These are phyloP conservation scores for Beauveria varroae DNA, from an alignment of 2,329 filamentous ascomycete species.

Conservation along the genomic window DNA sequence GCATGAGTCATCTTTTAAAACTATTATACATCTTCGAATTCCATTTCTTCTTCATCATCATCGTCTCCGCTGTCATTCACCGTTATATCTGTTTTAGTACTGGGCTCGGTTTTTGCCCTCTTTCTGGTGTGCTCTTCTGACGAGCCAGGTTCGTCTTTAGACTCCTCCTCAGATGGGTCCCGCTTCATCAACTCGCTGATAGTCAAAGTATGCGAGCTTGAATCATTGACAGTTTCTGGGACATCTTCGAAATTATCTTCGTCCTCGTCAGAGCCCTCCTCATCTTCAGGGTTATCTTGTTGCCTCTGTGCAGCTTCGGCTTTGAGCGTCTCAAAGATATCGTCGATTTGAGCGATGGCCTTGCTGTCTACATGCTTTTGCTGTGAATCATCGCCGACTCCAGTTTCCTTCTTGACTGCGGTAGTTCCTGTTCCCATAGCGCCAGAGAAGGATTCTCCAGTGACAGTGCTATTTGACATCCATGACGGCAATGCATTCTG, in stretches of 20 bases:
- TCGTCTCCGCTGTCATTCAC: constrained; percentile 38
- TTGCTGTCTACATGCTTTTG: constrained; percentile 37
- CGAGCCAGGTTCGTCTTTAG: constrained; percentile 19
- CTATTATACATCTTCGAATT: constrained; percentile 48
- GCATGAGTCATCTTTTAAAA: not conserved
- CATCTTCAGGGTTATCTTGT: constrained; percentile 23
- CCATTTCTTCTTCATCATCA: constrained; percentile 48
- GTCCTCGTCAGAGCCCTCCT: constrained; percentile 33
- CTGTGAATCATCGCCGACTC: constrained; percentile 37
- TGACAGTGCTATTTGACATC: constrained; percentile 65
- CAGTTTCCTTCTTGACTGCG: constrained; percentile 32
- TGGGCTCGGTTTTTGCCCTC: constrained; percentile 51
- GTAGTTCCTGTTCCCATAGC: constrained; percentile 14
- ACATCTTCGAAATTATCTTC: constrained; percentile 45
- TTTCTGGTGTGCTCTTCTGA: constrained; percentile 46
- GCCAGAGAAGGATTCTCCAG: constrained; percentile 50
- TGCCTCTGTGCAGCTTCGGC: constrained; percentile 43
- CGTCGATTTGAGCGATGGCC: constrained; percentile 53
- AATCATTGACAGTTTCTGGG: constrained; percentile 28
- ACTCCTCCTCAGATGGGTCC: constrained; percentile 23
- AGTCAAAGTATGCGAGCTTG: constrained; percentile 24
- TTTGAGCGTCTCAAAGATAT: constrained; percentile 60
- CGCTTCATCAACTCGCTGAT: constrained; percentile 24
- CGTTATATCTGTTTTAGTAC: constrained; percentile 38
- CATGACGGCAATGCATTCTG: constrained; percentile 65